Conservation (phyloP, 768 basidiomycete species). For the Chlorophyllum brunneum region DNA sequence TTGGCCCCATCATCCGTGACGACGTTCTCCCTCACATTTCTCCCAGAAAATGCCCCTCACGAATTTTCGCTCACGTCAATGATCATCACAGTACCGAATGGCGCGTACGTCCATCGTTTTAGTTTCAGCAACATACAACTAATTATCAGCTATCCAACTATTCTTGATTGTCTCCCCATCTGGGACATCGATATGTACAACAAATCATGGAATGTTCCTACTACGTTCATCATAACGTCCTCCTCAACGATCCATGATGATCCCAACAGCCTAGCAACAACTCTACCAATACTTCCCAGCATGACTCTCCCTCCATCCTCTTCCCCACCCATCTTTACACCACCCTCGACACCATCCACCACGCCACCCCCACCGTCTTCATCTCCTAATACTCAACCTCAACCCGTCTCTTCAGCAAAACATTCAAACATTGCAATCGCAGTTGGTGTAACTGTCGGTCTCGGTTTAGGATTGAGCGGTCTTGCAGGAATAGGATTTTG, state of each 20-base stretch:
- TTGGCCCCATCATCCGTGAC: constrained; percentile 37
- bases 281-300: constrained; percentile 4
- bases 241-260: not conserved
- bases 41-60: constrained; percentile 15
- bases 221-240: not conserved
- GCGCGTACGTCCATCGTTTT: constrained; percentile 2
- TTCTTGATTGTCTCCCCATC: not conserved
- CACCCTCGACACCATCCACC: not conserved
- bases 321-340: constrained; percentile 9
- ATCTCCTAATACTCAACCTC: not conserved
- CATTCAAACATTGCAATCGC: constrained; percentile 5
- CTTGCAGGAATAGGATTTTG: not conserved
- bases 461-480: constrained; percentile 1
- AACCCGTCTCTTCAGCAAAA: not conserved
- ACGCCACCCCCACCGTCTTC: not conserved
- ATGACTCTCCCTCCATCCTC: constrained; percentile 11
- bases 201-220: no score
- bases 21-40: constrained; percentile 32
- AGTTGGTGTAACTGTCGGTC: constrained; percentile 8
- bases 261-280: constrained; percentile 1
- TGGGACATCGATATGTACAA: no score
- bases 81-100: constrained; percentile 7
- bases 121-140: not conserved
- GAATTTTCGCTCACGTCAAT: constrained; percentile 1
- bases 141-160: not conserved